Percentiles rank a stretch among this genome's conserved stretches.
phyloP scores from a whole-genome alignment of 768 basidiomycete species.

The Cystoderma amianthinum region DNA sequence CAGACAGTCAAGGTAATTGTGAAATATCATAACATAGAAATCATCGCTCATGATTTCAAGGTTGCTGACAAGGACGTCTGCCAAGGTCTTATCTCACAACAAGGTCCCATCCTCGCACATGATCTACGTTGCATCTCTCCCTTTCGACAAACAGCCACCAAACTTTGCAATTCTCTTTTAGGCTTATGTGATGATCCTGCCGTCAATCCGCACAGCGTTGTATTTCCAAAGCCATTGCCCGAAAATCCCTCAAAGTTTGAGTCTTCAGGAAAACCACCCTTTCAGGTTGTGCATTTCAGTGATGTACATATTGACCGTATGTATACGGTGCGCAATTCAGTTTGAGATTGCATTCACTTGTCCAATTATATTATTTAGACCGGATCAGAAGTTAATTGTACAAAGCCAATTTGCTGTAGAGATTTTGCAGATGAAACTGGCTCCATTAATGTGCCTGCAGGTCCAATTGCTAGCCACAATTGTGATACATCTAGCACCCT shows the following conservation, averaged over 20 bases:
- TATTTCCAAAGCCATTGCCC: conserved; percentile 37
- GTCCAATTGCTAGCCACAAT: conserved; percentile 36
- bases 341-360: background rate
- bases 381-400: conserved; percentile 51
- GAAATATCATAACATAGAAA: too few species aligned
- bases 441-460: conserved; percentile 35
- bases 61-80: conserved; percentile 54
- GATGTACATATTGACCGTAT: conserved; percentile 57
- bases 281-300: conserved; percentile 55
- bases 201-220: conserved; percentile 34
- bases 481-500: conserved; percentile 49
- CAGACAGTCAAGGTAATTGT: conserved; percentile 27
- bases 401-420: conserved; percentile 59
- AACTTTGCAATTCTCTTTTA: conserved; percentile 45
- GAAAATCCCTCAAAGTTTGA: conserved; percentile 21
- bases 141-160: conserved; percentile 39
- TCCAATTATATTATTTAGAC: background rate
- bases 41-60: conserved; percentile 24
- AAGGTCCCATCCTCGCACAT: conserved; percentile 54
- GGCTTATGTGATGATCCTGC: conserved; percentile 46
- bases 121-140: conserved; percentile 42
- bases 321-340: conserved; percentile 32
- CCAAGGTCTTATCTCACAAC: conserved; percentile 37
- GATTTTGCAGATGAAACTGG: conserved; percentile 33
- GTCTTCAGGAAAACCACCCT: conserved; percentile 32